Base-by-base conservation (phyloP, 495 filamentous ascomycete species). In the Podospora bellae-mahoneyi region DNA sequence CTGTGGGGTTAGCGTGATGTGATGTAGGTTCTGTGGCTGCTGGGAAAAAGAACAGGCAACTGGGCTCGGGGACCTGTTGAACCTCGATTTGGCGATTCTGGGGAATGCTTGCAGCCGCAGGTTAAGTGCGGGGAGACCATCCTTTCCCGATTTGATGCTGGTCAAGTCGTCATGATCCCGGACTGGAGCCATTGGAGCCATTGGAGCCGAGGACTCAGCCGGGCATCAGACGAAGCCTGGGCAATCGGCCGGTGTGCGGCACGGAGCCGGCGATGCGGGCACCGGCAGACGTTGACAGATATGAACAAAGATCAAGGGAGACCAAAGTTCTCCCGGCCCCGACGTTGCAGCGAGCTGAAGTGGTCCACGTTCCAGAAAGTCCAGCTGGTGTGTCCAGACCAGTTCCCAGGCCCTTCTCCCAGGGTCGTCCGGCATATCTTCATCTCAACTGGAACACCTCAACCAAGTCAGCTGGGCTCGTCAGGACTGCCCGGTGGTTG, bases 71-170 rank as follows among this genome's bases (percentile, higher is more conserved):
- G 62, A 56, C 34, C 23, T 26, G n/a, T 58, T 58, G 20, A 39
- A 53, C 6, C 48, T 55, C 34, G 59, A 57, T 62, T 66, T 39
- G n/a, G 61, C 61, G 28, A 63, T 63, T 32, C 67, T 60, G 67
- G 67, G 67, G 67, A 59, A 58, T n/a, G 61, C 53, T 44, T 65
- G 64, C 67, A 69, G 64, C 26, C 64, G 23, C 54, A 26, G 58
- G 23, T 23, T 34, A 44, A 65, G 34, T 64, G 67, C 61, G 64
- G 67, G 67, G 67, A 66, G 62, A 18, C 26, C 58, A 65, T 62
- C 67, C 67, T 59, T 69, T 59, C 58, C 44, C n/a, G 59, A 19
- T 63, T 65, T 44, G 48, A 62, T 57, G 30, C 20, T 58, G 44
- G 30, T 53, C 44, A 60, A 60, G 32, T 60, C 19, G 39, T 30